Evolutionary conservation across 192 early-diverging fungal genomes (phyloP).

Genomic region (Gryganskiella cystojenkinii): DNA sequence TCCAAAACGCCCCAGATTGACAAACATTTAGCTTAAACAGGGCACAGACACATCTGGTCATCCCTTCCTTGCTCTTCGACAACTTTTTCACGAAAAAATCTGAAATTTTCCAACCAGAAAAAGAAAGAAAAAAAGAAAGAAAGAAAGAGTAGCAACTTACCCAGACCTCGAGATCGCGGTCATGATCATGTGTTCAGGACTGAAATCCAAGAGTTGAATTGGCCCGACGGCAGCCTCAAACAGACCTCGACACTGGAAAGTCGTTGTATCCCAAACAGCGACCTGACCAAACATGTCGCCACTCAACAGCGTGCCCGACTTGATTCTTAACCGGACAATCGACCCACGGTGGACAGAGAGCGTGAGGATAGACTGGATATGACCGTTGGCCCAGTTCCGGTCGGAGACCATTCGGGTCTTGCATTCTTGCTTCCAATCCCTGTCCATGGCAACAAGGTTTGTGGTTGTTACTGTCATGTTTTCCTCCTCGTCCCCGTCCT

Average conservation of each 20-base stretch:
- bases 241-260: constrained; percentile 8
- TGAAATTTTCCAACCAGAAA: too few species aligned
- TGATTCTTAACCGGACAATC: constrained; percentile 35
- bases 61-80: too few species aligned
- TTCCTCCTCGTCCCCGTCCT: not conserved
- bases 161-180: constrained; percentile 42
- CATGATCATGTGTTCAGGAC: constrained; percentile 32
- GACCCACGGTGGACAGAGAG: constrained; percentile 16
- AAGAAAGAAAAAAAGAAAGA: constrained; percentile 7
- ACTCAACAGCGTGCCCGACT: constrained; percentile 21
- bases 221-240: constrained; percentile 34
- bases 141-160: too few species aligned
- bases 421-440: constrained; percentile 49
- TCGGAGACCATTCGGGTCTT: constrained; percentile 36
- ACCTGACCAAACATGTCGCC: constrained; percentile 46
- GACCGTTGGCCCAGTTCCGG: constrained; percentile 41
- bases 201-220: constrained; percentile 44
- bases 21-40: too few species aligned
- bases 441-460: not conserved
- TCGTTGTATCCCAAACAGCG: constrained; percentile 34
- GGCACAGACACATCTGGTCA: too few species aligned
- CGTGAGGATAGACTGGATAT: constrained; percentile 33
- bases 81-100: too few species aligned
- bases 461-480: not conserved
- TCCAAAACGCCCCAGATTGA: too few species aligned